Evolutionary conservation across 805 yeast species (phyloP), one percentile per base, ranked within the genome.

Genomic region (Clavispora vitiphila): DNA sequence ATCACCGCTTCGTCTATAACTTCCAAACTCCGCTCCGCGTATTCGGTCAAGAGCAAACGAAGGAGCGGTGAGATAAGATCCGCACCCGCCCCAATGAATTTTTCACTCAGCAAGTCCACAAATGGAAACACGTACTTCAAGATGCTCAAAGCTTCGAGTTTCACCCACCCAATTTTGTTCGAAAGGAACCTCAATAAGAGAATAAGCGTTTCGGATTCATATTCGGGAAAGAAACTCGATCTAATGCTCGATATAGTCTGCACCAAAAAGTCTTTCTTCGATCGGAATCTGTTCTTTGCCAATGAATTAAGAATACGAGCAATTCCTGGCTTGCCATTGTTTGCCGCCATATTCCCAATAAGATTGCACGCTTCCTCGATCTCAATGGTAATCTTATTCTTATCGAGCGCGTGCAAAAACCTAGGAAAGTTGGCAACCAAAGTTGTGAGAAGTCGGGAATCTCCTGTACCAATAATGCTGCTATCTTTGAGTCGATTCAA

Each of bases 61-160:
- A 93, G 68, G 38, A 95, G 67, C 2, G 99, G 99, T 1, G 96
- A 84, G 5, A 93, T 86, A 40, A 93, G 67, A 57, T 93, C 99
- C 0, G 99, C 98, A 4, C 99, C 99, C 29, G 88, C 83, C 2
- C 96, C 95, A 22, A 77, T 73, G 57, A 89, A 89, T 53, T 84
- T 95, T 15, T 83, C 86, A 27, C 83, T 67, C 35, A 78, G 80
- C 40, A 90, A 67, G 55, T 93, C 90, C 12, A 89, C 81, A 44
- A 77, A 69, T 1, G 96, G 90, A 47, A 95, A 75, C 7, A 93
- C 60, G 37, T 80, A 77, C 53, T 83, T 82, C 49, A 93, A 71
- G 2, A 89, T 62, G 39, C 79, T 83, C 78, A 95, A 72, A 0
- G 93, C 78, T 59, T 91, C 96, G 9, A 74, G 56, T 50, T 86